Evolutionary conservation across 2,329 filamentous ascomycete genomes (phyloP).

Genomic region (Lasiodiplodia citricola): DNA sequence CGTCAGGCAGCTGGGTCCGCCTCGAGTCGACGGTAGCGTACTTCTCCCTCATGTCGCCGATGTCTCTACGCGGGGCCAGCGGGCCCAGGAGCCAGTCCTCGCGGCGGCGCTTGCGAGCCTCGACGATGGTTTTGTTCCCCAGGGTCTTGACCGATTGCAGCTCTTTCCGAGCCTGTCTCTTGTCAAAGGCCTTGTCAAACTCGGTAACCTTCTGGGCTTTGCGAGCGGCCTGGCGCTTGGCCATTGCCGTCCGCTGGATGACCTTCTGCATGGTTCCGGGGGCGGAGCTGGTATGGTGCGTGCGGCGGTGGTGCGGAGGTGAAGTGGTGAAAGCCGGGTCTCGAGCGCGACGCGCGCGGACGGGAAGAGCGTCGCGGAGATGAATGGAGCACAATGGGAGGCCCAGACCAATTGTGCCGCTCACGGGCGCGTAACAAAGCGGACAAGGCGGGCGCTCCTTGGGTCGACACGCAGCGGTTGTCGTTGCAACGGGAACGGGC

Average conservation of each 20-base stretch:
- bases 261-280: slow-evolving; percentile 64
- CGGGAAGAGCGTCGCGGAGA: background rate
- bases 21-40: slow-evolving; percentile 62
- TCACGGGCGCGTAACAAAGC: background rate
- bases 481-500: background rate
- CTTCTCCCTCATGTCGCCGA: slow-evolving; percentile 61
- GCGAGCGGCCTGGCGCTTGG: slow-evolving; percentile 66
- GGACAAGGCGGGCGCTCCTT: background rate
- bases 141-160: slow-evolving; percentile 12
- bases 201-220: slow-evolving; percentile 32
- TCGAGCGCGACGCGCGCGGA: background rate
- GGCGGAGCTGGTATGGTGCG: background rate
- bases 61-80: slow-evolving; percentile 76
- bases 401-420: background rate
- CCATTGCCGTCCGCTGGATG: slow-evolving; percentile 68
- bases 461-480: background rate
- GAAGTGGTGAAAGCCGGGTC: slow-evolving; percentile 6
- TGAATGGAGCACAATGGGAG: slow-evolving; percentile 5
- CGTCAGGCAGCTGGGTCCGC: slow-evolving; percentile 40
- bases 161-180: slow-evolving; percentile 33
- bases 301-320: slow-evolving; percentile 19
- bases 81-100: slow-evolving; percentile 83
- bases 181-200: slow-evolving; percentile 35
- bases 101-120: slow-evolving; percentile 62
- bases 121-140: slow-evolving; percentile 47